These are phyloP conservation scores for Eucalyptus regnans DNA, from an alignment of 345 rosid species.

Conservation along the genomic window DNA sequence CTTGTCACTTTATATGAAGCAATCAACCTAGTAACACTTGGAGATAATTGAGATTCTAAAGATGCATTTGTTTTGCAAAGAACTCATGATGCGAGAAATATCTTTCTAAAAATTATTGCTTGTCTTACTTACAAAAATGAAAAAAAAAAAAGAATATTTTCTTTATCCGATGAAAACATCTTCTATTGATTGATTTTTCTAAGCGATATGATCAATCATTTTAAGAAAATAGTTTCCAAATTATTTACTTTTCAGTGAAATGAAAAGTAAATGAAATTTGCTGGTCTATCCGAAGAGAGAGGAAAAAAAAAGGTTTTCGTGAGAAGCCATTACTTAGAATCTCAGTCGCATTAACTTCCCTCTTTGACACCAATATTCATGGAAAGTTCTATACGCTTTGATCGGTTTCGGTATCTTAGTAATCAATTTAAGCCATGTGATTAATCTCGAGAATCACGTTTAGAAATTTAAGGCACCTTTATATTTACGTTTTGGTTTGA, in stretches of 20 bases:
- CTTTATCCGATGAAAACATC: neutral
- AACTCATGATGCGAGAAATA: neutral
- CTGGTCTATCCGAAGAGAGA: neutral
- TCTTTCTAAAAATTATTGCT: rapidly evolving
- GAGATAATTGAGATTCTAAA: neutral
- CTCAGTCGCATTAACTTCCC: neutral
- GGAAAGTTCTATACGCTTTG: neutral
- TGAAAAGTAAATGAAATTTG: too few relatives aligned
- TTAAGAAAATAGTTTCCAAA: neutral
- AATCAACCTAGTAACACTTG: neutral
- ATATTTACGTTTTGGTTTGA: neutral
- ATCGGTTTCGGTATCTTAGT: neutral
- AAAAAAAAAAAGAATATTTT: neutral
- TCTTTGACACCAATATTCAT: neutral
- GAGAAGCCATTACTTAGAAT: neutral
- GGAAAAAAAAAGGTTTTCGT: neutral
- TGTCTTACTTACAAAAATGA: neutral
- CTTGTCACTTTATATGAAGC: neutral
- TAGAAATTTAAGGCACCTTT: neutral
- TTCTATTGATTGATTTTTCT: neutral
- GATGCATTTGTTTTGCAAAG: neutral
- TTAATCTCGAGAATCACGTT: neutral
- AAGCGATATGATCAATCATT: neutral
- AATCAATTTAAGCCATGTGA: neutral
- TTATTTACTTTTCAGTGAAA: neutral